Percentiles rank a stretch among this genome's conserved stretches.
Evolutionary conservation across 495 filamentous ascomycete species (phyloP).

Genomic region (Trichoderma parareesei): DNA sequence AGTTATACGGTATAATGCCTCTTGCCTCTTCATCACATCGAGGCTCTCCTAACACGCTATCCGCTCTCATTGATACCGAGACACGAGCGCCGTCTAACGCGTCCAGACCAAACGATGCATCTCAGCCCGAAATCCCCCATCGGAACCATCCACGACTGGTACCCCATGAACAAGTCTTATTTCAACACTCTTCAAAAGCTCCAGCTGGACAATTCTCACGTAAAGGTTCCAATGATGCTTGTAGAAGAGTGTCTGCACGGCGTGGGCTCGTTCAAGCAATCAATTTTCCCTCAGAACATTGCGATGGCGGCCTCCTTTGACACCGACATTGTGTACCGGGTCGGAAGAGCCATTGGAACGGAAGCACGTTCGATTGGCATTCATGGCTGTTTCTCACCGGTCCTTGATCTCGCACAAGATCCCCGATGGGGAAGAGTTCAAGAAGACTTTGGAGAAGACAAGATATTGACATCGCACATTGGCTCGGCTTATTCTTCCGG

Average conservation of each 20-base stretch:
- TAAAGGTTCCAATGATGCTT: constrained; percentile 31
- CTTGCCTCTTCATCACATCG: not conserved
- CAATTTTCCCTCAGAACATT: constrained; percentile 32
- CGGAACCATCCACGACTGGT: constrained; percentile 28
- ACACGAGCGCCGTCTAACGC: not conserved
- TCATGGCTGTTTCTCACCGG: constrained; percentile 32
- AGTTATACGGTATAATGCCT: constrained; percentile 25
- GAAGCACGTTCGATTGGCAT: constrained; percentile 35
- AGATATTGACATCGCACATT: constrained; percentile 32
- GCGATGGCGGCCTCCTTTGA: constrained; percentile 31
- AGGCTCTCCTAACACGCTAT: too few relatives aligned
- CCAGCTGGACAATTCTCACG: constrained; percentile 23
- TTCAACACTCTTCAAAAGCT: constrained; percentile 31
- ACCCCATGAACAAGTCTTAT: constrained; percentile 29
- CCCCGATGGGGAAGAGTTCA: constrained; percentile 35
- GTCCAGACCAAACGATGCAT: constrained; percentile 26
- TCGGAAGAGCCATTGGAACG: constrained; percentile 29
- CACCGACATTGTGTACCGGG: constrained; percentile 27
- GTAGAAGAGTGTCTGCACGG: constrained; percentile 34
- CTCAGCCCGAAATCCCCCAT: constrained; percentile 25
- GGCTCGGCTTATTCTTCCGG: constrained; percentile 32
- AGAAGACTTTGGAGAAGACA: constrained; percentile 40
- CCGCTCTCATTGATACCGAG: too few relatives aligned
- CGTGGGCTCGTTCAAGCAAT: constrained; percentile 34
- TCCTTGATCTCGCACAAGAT: constrained; percentile 36